A percentile compares a stretch with the other conserved stretches of the same genome.
Conservation (phyloP, 2,329 filamentous ascomycete species). For the Leptographium flavum region DNA sequence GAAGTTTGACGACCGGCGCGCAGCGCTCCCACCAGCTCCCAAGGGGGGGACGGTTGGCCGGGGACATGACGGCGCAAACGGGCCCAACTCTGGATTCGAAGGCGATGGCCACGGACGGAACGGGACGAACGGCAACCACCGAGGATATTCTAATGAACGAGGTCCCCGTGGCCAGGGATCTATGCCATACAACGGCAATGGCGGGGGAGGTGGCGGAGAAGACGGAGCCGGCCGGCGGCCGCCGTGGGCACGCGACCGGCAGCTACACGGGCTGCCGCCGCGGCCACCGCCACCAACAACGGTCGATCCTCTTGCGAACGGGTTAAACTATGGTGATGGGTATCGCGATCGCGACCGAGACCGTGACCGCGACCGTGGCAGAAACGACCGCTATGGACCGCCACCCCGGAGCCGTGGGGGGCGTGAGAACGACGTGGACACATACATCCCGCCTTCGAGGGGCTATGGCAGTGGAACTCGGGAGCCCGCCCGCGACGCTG, state of each 20-base stretch:
- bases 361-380: constrained; percentile 14
- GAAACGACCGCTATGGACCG: constrained; percentile 1
- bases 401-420: constrained; percentile 12
- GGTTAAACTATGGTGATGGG: constrained; percentile 28
- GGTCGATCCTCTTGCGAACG: constrained; percentile 22
- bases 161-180: constrained; percentile 17
- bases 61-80: constrained; percentile 33
- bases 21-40: constrained; percentile 74
- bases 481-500: neutral
- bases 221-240: constrained; percentile 26
- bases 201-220: neutral
- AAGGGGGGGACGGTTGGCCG: constrained; percentile 82
- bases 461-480: neutral
- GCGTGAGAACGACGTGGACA: constrained; percentile 22
- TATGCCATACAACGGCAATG: neutral
- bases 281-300: constrained; percentile 35
- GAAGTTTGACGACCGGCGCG: constrained; percentile 77
- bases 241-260: constrained; percentile 40
- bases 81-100: constrained; percentile 36
- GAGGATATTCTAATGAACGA: constrained; percentile 16
- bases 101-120: constrained; percentile 29
- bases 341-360: constrained; percentile 20
- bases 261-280: constrained; percentile 27
- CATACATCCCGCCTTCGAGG: constrained; percentile 35
- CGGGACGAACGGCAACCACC: neutral